These are phyloP conservation scores for Pelargonium myrrhifolium DNA, from an alignment of 441 rosid genomes.

Conservation along the genomic window DNA sequence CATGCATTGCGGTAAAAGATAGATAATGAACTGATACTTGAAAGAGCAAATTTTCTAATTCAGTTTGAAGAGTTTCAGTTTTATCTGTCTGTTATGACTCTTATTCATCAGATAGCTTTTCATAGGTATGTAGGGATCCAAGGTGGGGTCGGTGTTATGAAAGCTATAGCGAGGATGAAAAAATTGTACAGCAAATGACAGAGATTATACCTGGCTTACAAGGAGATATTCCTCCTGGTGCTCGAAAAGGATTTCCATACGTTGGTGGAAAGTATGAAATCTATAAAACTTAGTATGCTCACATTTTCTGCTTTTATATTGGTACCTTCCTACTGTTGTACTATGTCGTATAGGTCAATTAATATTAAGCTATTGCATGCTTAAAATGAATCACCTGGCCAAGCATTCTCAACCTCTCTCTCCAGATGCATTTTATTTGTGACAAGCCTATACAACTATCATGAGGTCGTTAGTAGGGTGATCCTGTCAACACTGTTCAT, in stretches of 20 bases:
- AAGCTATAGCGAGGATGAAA: slow-evolving; percentile 58
- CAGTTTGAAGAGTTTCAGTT: not conserved
- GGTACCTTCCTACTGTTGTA: no score
- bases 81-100: not conserved
- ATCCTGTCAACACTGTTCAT: not conserved
- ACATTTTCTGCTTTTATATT: not conserved
- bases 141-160: slow-evolving; percentile 75
- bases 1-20: slow-evolving; percentile 55
- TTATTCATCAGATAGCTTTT: slow-evolving; percentile 17
- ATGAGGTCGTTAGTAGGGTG: not conserved
- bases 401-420: no score
- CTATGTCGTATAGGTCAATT: no score
- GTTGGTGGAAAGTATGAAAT: slow-evolving; percentile 28
- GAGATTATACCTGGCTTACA: slow-evolving; percentile 60
- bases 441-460: not conserved
- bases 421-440: no score
- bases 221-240: slow-evolving; percentile 48
- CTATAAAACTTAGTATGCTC: not conserved
- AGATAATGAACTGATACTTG: slow-evolving; percentile 1
- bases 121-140: slow-evolving; percentile 66
- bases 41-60: not conserved
- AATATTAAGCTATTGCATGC: no score
- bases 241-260: not conserved
- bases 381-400: no score
- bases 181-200: slow-evolving; percentile 54